These are phyloP conservation scores for Backusella luteola DNA, from an alignment of 192 early-diverging fungal genomes.

Conservation along the genomic window DNA sequence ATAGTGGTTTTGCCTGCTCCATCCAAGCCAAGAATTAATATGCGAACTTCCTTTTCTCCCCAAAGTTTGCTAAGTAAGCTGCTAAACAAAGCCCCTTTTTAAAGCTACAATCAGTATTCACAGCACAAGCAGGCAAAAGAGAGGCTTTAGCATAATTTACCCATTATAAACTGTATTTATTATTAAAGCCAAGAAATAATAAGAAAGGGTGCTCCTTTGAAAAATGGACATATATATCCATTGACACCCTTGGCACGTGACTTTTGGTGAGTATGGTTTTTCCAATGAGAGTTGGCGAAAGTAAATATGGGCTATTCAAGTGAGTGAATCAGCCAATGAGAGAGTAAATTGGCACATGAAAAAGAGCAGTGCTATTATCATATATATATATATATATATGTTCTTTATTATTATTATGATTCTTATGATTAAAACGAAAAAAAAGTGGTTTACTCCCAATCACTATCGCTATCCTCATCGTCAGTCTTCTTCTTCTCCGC, in stretches of 20 bases:
- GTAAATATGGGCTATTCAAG: too few relatives aligned
- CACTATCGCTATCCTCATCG: constrained; percentile 28
- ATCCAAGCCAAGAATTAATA: constrained; percentile 95
- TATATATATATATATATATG: too few relatives aligned
- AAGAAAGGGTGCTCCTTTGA: background rate
- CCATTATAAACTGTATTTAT: constrained; percentile 1
- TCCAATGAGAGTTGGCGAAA: too few relatives aligned
- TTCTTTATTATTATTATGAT: too few relatives aligned
- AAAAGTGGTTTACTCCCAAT: constrained; percentile 28
- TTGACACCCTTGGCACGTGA: background rate
- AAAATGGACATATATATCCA: background rate
- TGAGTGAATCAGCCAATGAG: too few relatives aligned
- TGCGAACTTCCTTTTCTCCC: constrained; percentile 95
- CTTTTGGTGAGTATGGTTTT: background rate
- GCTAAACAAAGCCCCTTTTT: constrained; percentile 73
- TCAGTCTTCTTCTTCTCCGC: constrained; percentile 20
- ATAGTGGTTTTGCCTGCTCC: constrained; percentile 98
- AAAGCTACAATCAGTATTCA: background rate
- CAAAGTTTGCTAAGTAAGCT: constrained; percentile 74
- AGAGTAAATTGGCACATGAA: too few relatives aligned
- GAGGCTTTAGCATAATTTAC: background rate
- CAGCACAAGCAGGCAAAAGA: background rate
- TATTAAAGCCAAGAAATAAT: background rate
- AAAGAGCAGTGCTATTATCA: too few relatives aligned
- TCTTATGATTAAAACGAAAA: too few relatives aligned